Evolutionary conservation across 768 basidiomycete genomes (phyloP).

Genomic region (Mycena maculata): DNA sequence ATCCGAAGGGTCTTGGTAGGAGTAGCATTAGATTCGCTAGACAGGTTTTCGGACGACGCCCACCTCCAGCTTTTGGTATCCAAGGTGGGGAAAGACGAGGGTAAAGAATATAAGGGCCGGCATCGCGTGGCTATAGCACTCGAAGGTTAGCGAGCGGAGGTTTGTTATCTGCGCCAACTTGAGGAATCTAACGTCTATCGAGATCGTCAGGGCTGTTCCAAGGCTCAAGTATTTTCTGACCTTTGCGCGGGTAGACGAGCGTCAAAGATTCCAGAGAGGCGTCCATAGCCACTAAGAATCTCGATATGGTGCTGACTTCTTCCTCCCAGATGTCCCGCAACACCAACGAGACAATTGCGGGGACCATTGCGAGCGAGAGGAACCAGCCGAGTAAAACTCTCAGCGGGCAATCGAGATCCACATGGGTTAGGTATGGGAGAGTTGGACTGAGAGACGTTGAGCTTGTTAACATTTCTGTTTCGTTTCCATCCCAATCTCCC

Average conservation of each 20-base stretch:
- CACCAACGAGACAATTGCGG: not conserved
- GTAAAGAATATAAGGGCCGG: not conserved
- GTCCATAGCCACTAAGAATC: not conserved
- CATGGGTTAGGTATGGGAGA: conserved; percentile 1
- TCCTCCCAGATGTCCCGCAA: conserved; percentile 13
- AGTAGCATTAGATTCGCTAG: no score
- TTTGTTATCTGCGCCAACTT: not conserved
- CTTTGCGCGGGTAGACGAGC: conserved; percentile 10
- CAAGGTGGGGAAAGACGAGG: not conserved
- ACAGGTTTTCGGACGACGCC: no score
- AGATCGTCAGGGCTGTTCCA: not conserved
- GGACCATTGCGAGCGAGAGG: not conserved
- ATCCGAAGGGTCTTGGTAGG: not conserved
- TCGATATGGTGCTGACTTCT: not conserved
- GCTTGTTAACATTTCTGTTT: not conserved
- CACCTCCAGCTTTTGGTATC: not conserved
- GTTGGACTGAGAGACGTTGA: not conserved
- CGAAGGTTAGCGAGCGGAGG: conserved; percentile 5
- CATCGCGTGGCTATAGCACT: not conserved
- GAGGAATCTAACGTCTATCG: not conserved
- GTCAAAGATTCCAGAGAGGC: not conserved
- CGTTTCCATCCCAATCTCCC: conserved; percentile 11
- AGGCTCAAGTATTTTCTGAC: not conserved
- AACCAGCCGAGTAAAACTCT: not conserved
- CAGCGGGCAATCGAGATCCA: conserved; percentile 14